A percentile compares a stretch with the other conserved stretches of the same genome.
These are phyloP conservation scores for Naganishia sp. DNA, from an alignment of 1,284 basidiomycete genomes.

Conservation along the genomic window DNA sequence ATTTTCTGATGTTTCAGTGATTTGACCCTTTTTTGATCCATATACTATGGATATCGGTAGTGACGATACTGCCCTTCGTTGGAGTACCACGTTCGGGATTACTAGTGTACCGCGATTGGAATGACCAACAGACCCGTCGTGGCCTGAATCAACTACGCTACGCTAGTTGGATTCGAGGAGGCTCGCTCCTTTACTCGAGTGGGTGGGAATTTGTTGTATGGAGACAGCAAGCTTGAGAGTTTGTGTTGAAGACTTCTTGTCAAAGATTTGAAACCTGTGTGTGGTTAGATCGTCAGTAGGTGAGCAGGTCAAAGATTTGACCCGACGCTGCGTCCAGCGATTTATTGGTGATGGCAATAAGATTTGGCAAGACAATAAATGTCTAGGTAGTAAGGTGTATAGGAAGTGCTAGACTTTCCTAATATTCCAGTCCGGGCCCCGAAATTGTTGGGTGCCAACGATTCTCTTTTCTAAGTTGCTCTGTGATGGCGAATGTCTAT, in stretches of 20 bases:
- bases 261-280: background rate
- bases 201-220: background rate
- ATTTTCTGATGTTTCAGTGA: background rate
- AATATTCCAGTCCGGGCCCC: constrained; percentile 11
- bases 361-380: constrained; percentile 10
- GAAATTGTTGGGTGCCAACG: constrained; percentile 7
- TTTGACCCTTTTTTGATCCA: background rate
- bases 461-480: background rate
- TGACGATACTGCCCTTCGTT: background rate
- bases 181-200: constrained; percentile 12
- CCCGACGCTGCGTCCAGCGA: constrained; percentile 7
- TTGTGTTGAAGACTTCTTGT: background rate
- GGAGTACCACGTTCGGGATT: constrained; percentile 17
- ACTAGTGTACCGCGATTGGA: constrained; percentile 15
- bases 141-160: constrained; percentile 5
- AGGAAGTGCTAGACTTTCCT: constrained; percentile 15
- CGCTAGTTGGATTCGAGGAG: constrained; percentile 21
- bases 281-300: background rate
- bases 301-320: constrained; percentile 7
- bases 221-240: background rate
- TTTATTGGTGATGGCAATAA: constrained; percentile 11
- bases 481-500: background rate
- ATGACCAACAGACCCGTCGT: background rate
- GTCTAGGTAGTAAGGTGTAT: constrained; percentile 17
- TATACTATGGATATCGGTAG: background rate